A percentile compares a stretch with the other conserved stretches of the same genome.
These are phyloP conservation scores for Suhomyces terraborum DNA, from an alignment of 1,139 yeast species.

Conservation along the genomic window DNA sequence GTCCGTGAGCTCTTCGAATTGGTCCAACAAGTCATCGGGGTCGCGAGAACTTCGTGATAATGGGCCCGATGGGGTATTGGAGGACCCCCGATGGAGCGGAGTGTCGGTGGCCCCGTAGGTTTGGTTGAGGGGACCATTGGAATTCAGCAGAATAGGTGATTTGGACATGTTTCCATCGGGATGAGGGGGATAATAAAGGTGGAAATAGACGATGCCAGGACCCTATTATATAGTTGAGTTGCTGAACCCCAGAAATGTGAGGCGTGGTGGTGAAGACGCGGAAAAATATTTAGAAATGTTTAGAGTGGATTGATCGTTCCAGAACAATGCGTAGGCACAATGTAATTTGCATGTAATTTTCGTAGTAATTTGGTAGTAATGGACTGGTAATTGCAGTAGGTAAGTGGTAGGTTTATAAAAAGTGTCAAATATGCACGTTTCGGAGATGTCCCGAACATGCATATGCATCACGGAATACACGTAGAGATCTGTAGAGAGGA, in stretches of 20 bases:
- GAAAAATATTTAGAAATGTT: background rate
- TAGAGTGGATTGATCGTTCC: background rate
- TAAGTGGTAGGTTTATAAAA: too few relatives aligned
- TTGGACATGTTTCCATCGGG: too few relatives aligned
- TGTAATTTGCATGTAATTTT: too few relatives aligned
- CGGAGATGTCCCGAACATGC: too few relatives aligned
- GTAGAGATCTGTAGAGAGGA: too few relatives aligned
- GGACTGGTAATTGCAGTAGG: too few relatives aligned
- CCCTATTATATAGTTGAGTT: background rate
- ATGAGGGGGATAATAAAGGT: too few relatives aligned
- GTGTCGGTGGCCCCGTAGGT: background rate
- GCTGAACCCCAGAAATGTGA: background rate
- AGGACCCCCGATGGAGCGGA: background rate
- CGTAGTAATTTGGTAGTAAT: too few relatives aligned
- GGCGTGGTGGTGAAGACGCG: background rate
- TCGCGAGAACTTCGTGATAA: background rate
- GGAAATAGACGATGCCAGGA: too few relatives aligned
- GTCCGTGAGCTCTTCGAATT: slow-evolving; percentile 26
- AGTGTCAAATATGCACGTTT: too few relatives aligned
- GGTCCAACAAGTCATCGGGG: slow-evolving; percentile 2
- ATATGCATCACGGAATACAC: too few relatives aligned
- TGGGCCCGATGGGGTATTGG: background rate
- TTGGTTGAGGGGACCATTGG: background rate
- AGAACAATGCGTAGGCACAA: background rate
- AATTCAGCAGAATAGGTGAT: background rate